phyloP scores from a whole-genome alignment of 371 early-diverging fungal genomes.

The Apophysomyces variabilis region DNA sequence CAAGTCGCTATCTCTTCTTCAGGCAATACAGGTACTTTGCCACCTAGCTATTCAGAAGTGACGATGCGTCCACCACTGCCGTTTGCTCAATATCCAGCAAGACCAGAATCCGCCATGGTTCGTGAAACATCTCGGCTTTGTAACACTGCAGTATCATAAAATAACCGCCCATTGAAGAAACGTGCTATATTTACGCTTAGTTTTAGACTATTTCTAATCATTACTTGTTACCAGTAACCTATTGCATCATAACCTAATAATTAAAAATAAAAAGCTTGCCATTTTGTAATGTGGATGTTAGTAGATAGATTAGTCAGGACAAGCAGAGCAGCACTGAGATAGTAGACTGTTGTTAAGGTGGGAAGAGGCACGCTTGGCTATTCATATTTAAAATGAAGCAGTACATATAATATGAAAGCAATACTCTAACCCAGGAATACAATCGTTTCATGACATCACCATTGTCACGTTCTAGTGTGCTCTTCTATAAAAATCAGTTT shows the following conservation, averaged over 20 bases:
- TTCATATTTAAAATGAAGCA: no score
- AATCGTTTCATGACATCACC: no score
- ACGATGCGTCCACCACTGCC: conserved; percentile 8
- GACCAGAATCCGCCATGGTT: conserved; percentile 1
- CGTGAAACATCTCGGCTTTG: not conserved
- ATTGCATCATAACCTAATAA: not conserved
- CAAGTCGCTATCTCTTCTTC: conserved; percentile 26
- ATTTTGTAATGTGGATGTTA: not conserved
- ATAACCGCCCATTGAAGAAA: not conserved
- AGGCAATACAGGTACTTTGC: conserved; percentile 14
- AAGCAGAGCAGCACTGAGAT: no score
- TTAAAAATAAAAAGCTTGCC: not conserved
- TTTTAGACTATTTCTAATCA: conserved; percentile 6
- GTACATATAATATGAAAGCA: no score
- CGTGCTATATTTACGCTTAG: conserved; percentile 5
- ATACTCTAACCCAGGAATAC: no score
- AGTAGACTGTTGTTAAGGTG: no score
- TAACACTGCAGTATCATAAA: conserved; percentile 6
- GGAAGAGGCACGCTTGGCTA: no score
- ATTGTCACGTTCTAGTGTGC: no score
- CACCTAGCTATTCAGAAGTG: conserved; percentile 30
- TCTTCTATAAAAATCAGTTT: no score
- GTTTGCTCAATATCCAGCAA: not conserved
- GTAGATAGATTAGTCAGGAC: no score
- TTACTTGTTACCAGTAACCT: not conserved